A percentile compares a stretch with the other conserved stretches of the same genome.
These are phyloP conservation scores for rapeseed (Brassica napus) DNA, from an alignment of 345 rosid genomes.

Conservation along the genomic window Da-Ae NC_063452.1:62928001-62928500, in stretches of 20 bases:
- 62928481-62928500: conserved; percentile 30
- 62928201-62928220: conserved; percentile 58
- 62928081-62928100: conserved; percentile 54
- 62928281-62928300: conserved; percentile 50
- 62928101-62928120: conserved; percentile 69
- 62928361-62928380: conserved; percentile 72
- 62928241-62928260: conserved; percentile 20
- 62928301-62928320: conserved; percentile 50
- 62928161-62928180: conserved; percentile 59
- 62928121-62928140: conserved; percentile 59
- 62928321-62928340: conserved; percentile 59
- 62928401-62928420: conserved; percentile 20
- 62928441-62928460: conserved; percentile 9
- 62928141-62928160: conserved; percentile 41
- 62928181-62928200: conserved; percentile 57
- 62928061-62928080: conserved; percentile 37
- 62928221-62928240: conserved; percentile 27
- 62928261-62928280: conserved; percentile 14
- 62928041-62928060: conserved; percentile 70
- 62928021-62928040: conserved; percentile 37
- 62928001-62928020: conserved; percentile 5
- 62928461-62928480: conserved; percentile 8
- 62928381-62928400: conserved; percentile 56
- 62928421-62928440: conserved; percentile 24
- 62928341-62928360: conserved; percentile 78